These are phyloP conservation scores for Heritiera littoralis DNA, from an alignment of 345 rosid genomes.

Conservation along the genomic window DNA sequence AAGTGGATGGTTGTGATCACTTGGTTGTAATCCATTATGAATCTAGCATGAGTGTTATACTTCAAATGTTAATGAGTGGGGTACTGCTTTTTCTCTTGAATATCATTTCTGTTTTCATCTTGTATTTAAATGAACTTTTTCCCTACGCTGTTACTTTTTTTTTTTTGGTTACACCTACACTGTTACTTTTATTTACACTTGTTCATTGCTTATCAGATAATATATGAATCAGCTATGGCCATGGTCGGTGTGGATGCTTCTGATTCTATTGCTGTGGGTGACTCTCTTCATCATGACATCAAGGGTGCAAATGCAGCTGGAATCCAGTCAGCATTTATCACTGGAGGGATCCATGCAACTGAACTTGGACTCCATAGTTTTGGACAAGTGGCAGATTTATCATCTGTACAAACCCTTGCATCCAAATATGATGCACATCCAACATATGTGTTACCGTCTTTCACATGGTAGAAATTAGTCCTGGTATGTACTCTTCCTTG, in stretches of 20 bases:
- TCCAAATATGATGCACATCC: constrained; percentile 61
- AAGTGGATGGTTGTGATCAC: neutral
- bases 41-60: neutral
- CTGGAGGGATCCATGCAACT: constrained; percentile 68
- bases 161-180: neutral
- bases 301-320: constrained; percentile 83
- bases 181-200: constrained; percentile 1
- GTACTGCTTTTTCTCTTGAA: neutral
- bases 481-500: constrained; percentile 5
- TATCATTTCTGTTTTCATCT: neutral
- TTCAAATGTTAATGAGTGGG: neutral
- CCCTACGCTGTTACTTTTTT: neutral
- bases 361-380: constrained; percentile 71
- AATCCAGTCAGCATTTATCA: constrained; percentile 64
- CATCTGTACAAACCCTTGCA: constrained; percentile 58
- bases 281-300: constrained; percentile 90
- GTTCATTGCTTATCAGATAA: constrained; percentile 51
- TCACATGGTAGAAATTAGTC: constrained; percentile 13
- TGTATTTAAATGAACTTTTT: neutral
- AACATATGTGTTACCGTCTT: constrained; percentile 15
- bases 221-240: constrained; percentile 74
- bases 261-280: constrained; percentile 78
- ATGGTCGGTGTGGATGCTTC: constrained; percentile 60
- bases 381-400: constrained; percentile 59
- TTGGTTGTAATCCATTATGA: neutral